A percentile compares a stretch with the other conserved stretches of the same genome.
Conservation (phyloP, 1,139 yeast species). For the Hansenula lynferdii region DNA sequence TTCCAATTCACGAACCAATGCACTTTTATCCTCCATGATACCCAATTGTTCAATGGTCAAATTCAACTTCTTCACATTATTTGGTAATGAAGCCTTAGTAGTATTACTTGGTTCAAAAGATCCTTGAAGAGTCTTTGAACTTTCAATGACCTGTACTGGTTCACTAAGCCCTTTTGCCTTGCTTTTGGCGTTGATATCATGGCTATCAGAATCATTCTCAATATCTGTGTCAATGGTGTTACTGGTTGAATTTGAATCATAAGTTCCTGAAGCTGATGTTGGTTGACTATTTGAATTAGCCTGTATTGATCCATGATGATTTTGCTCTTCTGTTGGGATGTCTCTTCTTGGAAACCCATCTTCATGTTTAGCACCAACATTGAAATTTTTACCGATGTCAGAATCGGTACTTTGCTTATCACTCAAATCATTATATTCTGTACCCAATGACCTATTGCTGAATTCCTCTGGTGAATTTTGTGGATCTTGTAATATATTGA, state of each 20-base stretch:
- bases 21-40: slow-evolving; percentile 53
- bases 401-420: too few relatives aligned
- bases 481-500: not conserved
- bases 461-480: not conserved
- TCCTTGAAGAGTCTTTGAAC: slow-evolving; percentile 5
- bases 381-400: too few relatives aligned
- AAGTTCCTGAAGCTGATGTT: slow-evolving; percentile 1
- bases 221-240: slow-evolving; percentile 1
- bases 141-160: not conserved
- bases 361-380: too few relatives aligned
- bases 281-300: not conserved
- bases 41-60: slow-evolving; percentile 60
- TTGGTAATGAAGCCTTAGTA: not conserved
- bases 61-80: slow-evolving; percentile 20
- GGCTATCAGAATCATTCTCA: not conserved
- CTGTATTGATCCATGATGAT: not conserved
- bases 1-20: slow-evolving; percentile 57
- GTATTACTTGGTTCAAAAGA: slow-evolving; percentile 12
- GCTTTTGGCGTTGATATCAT: not conserved
- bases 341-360: too few relatives aligned
- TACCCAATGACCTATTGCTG: too few relatives aligned
- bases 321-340: not conserved
- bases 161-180: not conserved
- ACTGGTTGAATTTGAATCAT: not conserved
- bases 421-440: too few relatives aligned